These are phyloP conservation scores for Globisporangium solare DNA, from an alignment of 352 stramenopile genomes.

Conservation along the genomic window DNA sequence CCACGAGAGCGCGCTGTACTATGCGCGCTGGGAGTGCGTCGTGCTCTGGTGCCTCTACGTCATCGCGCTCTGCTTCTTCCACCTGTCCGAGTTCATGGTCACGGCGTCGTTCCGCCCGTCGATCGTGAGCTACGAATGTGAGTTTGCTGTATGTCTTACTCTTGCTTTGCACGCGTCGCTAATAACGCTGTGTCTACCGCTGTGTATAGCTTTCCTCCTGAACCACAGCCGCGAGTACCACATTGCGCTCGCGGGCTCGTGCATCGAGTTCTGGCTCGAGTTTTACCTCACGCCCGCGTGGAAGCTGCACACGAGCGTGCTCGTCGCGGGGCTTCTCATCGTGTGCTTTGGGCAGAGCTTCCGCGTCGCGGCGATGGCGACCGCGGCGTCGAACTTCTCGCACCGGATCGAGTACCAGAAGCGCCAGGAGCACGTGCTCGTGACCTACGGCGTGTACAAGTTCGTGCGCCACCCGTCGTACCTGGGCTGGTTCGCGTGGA, in stretches of 20 bases:
- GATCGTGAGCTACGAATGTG: constrained; percentile 83
- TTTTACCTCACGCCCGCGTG: constrained; percentile 65
- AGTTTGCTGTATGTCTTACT: constrained; percentile 11
- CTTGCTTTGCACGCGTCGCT: not conserved
- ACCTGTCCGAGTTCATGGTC: constrained; percentile 81
- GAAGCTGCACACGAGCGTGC: constrained; percentile 63
- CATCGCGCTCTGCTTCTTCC: constrained; percentile 76
- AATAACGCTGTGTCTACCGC: not conserved
- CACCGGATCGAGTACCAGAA: constrained; percentile 94
- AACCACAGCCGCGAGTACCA: constrained; percentile 91
- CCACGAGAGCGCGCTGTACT: not conserved
- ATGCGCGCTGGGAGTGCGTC: constrained; percentile 41
- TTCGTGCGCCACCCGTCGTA: constrained; percentile 95
- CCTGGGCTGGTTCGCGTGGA: constrained; percentile 96
- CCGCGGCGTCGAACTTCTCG: constrained; percentile 93
- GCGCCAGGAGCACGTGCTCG: constrained; percentile 90
- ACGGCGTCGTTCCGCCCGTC: constrained; percentile 76
- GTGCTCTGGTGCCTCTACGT: constrained; percentile 75
- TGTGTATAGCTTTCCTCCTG: constrained; percentile 72
- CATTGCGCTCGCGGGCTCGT: constrained; percentile 73
- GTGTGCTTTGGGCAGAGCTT: constrained; percentile 86
- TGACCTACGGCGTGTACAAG: constrained; percentile 92
- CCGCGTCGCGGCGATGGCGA: constrained; percentile 90
- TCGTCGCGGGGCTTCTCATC: constrained; percentile 55
- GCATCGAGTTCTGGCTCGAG: constrained; percentile 91